Evolutionary conservation across 2,329 filamentous ascomycete species (phyloP).

Genomic region (Berkeleyomyces rouxiae): DNA sequence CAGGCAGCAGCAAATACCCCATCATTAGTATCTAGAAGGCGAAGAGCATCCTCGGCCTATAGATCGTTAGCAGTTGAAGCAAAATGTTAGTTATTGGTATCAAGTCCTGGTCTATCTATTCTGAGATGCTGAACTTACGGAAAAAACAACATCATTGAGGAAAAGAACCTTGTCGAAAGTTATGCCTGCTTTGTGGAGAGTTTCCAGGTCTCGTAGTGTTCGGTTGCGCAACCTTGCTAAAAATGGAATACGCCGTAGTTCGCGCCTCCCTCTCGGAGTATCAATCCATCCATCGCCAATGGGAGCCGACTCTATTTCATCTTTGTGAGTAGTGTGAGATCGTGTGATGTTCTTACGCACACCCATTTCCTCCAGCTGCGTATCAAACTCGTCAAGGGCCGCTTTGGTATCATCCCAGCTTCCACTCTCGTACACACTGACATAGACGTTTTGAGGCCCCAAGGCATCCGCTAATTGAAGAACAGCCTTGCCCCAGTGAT

Average conservation of each 20-base stretch:
- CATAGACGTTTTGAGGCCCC: slow-evolving; percentile 47
- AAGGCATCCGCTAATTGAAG: slow-evolving; percentile 38
- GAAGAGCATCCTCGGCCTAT: slow-evolving; percentile 37
- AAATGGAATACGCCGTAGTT: slow-evolving; percentile 52
- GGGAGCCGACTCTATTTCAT: slow-evolving; percentile 32
- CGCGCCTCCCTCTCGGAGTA: slow-evolving; percentile 35
- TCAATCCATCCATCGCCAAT: slow-evolving; percentile 44
- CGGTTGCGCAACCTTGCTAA: slow-evolving; percentile 47
- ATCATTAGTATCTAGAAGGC: slow-evolving; percentile 37
- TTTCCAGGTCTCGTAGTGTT: slow-evolving; percentile 41
- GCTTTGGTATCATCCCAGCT: slow-evolving; percentile 53
- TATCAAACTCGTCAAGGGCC: slow-evolving; percentile 39
- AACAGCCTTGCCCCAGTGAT: slow-evolving; percentile 46
- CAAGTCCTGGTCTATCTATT: background rate
- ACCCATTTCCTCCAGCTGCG: slow-evolving; percentile 31
- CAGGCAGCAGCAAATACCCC: slow-evolving; percentile 46
- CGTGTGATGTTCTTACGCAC: slow-evolving; percentile 39
- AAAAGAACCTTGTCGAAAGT: slow-evolving; percentile 43
- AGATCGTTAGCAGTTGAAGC: background rate
- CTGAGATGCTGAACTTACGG: slow-evolving; percentile 22
- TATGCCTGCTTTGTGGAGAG: slow-evolving; percentile 32
- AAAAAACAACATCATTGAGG: slow-evolving; percentile 47
- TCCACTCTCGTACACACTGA: slow-evolving; percentile 52
- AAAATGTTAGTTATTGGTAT: background rate
- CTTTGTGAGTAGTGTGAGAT: slow-evolving; percentile 40